Conservation (phyloP, 345 rosid genomes). For the Syzygium oleosum region DNA sequence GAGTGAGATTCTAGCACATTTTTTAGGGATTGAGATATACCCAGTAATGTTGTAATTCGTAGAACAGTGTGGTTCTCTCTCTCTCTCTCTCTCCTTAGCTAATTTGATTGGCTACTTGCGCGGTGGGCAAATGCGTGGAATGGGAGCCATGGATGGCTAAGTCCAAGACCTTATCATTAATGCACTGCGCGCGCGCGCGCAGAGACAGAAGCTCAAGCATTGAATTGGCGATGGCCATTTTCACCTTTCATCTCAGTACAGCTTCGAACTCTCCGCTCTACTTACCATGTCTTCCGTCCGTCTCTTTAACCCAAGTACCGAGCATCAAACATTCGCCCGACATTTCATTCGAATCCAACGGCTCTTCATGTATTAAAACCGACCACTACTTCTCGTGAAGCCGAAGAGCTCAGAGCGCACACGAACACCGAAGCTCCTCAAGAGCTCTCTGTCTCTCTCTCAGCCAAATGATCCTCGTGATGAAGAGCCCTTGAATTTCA, state of each 20-base stretch:
- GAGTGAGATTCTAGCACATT: background rate
- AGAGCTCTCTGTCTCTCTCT: constrained; percentile 7
- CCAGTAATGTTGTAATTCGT: background rate
- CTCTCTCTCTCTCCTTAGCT: background rate
- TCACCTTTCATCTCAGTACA: background rate
- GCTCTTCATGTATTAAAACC: constrained; percentile 26
- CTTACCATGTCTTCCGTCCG: too few species aligned
- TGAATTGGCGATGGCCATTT: background rate
- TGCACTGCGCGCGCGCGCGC: background rate
- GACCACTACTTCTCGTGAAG: constrained; percentile 59
- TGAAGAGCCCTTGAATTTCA: constrained; percentile 83
- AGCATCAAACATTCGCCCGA: background rate
- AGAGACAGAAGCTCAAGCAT: too few species aligned
- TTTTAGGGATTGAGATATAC: background rate
- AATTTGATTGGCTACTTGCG: background rate
- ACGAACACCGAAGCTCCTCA: constrained; percentile 2
- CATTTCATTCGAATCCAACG: background rate
- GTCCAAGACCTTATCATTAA: background rate
- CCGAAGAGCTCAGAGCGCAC: constrained; percentile 2
- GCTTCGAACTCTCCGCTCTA: background rate
- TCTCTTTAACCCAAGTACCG: too few species aligned
- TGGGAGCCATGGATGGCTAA: constrained; percentile 1
- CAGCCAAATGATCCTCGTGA: constrained; percentile 86
- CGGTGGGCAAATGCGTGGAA: background rate
- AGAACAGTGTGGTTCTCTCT: background rate